phyloP scores from a whole-genome alignment of 2,329 filamentous ascomycete species.

The Gnomoniopsis sp. region DNA sequence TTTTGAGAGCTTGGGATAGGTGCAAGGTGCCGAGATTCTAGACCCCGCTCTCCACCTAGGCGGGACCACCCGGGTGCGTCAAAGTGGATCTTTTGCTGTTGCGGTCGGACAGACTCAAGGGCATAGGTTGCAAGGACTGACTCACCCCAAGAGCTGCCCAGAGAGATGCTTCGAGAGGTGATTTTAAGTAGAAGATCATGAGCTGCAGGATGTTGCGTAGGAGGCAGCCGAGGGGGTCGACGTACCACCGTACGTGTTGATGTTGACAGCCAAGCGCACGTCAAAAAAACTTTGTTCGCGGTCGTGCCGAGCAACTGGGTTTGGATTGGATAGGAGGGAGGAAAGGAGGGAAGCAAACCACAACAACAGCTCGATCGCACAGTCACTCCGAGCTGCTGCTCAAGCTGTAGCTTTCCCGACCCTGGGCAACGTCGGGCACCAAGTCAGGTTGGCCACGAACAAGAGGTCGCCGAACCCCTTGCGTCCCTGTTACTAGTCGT shows the following conservation, averaged over 20 bases:
- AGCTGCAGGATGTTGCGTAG: background rate
- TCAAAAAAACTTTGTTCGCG: background rate
- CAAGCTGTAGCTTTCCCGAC: no score
- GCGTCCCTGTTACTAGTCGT: no score
- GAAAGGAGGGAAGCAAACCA: no score
- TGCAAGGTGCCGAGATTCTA: background rate
- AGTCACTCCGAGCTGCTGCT: background rate
- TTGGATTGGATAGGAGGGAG: background rate
- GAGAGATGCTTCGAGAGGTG: background rate
- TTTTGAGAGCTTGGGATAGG: conserved; percentile 10
- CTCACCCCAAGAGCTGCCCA: background rate
- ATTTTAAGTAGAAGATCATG: background rate
- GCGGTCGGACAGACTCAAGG: background rate
- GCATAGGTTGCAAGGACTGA: background rate
- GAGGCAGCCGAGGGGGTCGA: background rate
- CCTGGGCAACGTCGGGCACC: background rate
- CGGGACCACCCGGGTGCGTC: background rate
- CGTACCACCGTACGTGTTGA: no score
- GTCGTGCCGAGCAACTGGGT: background rate
- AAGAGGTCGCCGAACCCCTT: background rate
- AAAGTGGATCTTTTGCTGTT: background rate
- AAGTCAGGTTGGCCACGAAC: background rate
- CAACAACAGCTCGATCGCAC: background rate
- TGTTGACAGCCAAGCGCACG: background rate
- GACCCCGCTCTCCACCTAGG: background rate